Evolutionary conservation across 768 basidiomycete genomes (phyloP).

Genomic region (Tulasnella sp.): DNA sequence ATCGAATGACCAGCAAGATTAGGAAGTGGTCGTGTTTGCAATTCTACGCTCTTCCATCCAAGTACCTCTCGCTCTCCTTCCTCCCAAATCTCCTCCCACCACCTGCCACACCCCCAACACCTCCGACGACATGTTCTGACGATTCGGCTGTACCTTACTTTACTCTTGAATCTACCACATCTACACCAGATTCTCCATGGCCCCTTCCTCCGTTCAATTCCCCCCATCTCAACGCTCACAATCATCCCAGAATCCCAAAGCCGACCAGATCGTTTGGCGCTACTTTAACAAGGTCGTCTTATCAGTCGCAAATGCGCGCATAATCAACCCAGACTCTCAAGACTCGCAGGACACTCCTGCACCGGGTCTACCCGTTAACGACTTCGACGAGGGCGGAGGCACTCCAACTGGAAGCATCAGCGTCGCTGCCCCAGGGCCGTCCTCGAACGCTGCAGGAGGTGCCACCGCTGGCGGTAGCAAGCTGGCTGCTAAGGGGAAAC

Average conservation of each 20-base stretch:
- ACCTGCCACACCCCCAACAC: background rate
- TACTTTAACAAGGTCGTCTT: constrained; percentile 80
- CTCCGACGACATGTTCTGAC: constrained; percentile 6
- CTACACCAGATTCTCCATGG: constrained; percentile 19
- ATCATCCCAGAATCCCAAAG: constrained; percentile 43
- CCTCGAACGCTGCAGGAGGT: constrained; percentile 12
- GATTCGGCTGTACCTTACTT: background rate
- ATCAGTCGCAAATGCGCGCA: constrained; percentile 67
- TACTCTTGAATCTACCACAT: constrained; percentile 13
- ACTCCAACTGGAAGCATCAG: constrained; percentile 27
- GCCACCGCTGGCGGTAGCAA: constrained; percentile 6
- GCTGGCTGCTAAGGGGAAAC: constrained; percentile 1
- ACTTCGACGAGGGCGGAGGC: background rate
- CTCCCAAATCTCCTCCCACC: background rate
- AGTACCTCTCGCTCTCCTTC: background rate
- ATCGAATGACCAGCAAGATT: constrained; percentile 5
- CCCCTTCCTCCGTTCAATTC: constrained; percentile 25
- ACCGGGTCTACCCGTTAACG: constrained; percentile 5
- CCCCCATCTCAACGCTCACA: constrained; percentile 11
- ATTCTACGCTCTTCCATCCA: constrained; percentile 12
- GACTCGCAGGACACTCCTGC: constrained; percentile 28
- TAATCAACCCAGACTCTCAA: constrained; percentile 48
- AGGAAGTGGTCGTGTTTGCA: constrained; percentile 13
- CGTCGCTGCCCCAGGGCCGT: background rate
- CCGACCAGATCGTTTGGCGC: constrained; percentile 81